Evolutionary conservation across 1,284 basidiomycete species (phyloP), one percentile per base, ranked within the genome.

Genomic region (Fomitopsis betulina): DNA sequence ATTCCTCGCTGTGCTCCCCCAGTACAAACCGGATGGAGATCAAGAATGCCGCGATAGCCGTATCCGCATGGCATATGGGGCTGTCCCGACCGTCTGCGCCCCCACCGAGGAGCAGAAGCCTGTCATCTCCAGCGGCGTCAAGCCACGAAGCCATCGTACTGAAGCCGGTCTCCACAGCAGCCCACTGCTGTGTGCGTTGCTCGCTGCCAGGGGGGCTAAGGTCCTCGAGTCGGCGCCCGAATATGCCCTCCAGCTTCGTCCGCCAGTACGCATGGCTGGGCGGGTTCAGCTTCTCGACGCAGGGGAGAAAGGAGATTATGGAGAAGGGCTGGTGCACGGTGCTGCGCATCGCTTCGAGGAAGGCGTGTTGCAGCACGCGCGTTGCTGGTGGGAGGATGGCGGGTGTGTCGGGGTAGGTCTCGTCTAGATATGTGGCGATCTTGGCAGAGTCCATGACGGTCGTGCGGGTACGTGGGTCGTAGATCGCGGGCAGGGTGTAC

Each of bases 251-350:
- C 35, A 76, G 66, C 12, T 73, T 75, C 21, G 60, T 53, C 25
- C 73, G 66, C 64, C 76, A 79, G 63, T 78, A 79, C 47, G 62
- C 70, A 58, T 64, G 61, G 62, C 74, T 75, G 50, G 59, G 21
- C 70, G 67, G 49, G 56, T 68, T 74, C 56, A 78, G 62, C 15
- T 63, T 17, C 32, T 19, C 62, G 3, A 43, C 35, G n/a, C 57
- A 59, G n/a, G 67, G 65, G 23, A 59, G 53, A 6, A 70, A 68
- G 35, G 73, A 12, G 37, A 67, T 58, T 52, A 62, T 50, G 39
- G 33, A 35, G 21, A 68, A 50, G 9, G 53, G 38, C 35, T 15
- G 10, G 25, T 21, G 27, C 37, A 63, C 17, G 0, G 58, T 33
- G 1, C 19, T 19, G 15, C 39, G 10, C 53, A 71, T 63, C 1